A percentile compares a stretch with the other conserved stretches of the same genome.
These are phyloP conservation scores for Vaccinium macrocarpon DNA, from an alignment of 148 eudicot genomes.

Conservation along the genomic window DNA sequence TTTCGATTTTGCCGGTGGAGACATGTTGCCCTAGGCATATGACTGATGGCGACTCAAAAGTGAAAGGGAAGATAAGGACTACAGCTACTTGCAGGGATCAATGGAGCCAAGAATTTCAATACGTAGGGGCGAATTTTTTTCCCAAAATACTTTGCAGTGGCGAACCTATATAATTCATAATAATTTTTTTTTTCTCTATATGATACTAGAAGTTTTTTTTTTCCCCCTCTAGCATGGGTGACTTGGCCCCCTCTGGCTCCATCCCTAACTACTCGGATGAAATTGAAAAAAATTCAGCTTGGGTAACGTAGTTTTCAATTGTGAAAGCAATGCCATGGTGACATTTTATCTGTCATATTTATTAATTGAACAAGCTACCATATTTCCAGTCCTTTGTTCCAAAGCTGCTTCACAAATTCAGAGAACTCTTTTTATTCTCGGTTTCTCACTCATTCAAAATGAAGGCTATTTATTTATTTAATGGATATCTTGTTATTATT, in stretches of 20 bases:
- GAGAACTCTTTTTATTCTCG: neutral
- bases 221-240: too few relatives aligned
- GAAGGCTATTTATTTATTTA: neutral
- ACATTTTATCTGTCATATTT: conserved; percentile 3
- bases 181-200: too few relatives aligned
- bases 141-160: too few relatives aligned
- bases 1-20: too few relatives aligned
- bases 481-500: neutral
- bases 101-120: too few relatives aligned
- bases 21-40: neutral
- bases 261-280: too few relatives aligned
- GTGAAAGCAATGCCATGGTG: neutral
- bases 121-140: too few relatives aligned
- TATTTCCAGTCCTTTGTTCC: neutral
- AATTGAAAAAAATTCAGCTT: neutral
- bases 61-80: neutral
- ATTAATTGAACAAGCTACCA: neutral
- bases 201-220: too few relatives aligned
- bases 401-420: neutral
- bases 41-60: neutral
- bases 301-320: neutral
- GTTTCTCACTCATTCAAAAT: neutral
- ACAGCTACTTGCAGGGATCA: neutral
- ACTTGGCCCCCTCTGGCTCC: too few relatives aligned
- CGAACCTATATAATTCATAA: too few relatives aligned